A percentile compares a stretch with the other conserved stretches of the same genome.
phyloP scores from a whole-genome alignment of 2,329 filamentous ascomycete species.

The Bipolaris zeicola region DNA sequence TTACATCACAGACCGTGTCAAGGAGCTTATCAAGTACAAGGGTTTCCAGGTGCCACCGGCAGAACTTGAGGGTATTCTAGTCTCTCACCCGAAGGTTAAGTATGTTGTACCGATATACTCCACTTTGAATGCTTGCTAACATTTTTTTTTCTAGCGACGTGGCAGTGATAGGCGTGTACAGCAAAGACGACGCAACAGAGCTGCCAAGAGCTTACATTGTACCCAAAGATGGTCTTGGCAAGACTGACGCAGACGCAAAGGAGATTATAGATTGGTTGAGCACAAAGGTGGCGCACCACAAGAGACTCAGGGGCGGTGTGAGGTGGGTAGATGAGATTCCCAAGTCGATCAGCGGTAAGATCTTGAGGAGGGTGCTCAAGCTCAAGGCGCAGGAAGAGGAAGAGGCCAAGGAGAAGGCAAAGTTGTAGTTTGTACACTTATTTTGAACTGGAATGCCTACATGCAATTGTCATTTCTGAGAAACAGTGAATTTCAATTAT shows the following conservation, averaged over 20 bases:
- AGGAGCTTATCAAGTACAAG: slow-evolving; percentile 53
- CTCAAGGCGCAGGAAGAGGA: slow-evolving; percentile 50
- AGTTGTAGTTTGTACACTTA: slow-evolving; percentile 42
- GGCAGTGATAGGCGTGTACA: slow-evolving; percentile 53
- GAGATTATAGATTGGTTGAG: slow-evolving; percentile 53
- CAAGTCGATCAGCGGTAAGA: slow-evolving; percentile 56
- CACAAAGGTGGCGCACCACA: slow-evolving; percentile 54
- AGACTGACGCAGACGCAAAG: slow-evolving; percentile 37
- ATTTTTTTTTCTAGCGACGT: slow-evolving; percentile 2
- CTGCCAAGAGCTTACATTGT: slow-evolving; percentile 49
- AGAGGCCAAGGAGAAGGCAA: slow-evolving; percentile 47
- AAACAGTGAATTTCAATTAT: no score
- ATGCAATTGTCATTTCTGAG: background rate
- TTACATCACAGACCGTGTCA: slow-evolving; percentile 81
- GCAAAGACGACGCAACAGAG: slow-evolving; percentile 54
- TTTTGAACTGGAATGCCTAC: background rate
- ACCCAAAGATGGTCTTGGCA: slow-evolving; percentile 37
- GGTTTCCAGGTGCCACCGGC: slow-evolving; percentile 57
- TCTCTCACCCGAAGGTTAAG: slow-evolving; percentile 50
- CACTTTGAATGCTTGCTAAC: background rate
- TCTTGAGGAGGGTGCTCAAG: slow-evolving; percentile 54
- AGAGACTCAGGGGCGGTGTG: slow-evolving; percentile 54
- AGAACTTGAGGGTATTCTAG: slow-evolving; percentile 54
- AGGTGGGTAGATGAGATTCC: slow-evolving; percentile 56
- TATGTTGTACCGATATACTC: slow-evolving; percentile 40